Evolutionary conservation across 83 land plant genomes (phyloP).

Genomic region (Larix sibirica): DNA sequence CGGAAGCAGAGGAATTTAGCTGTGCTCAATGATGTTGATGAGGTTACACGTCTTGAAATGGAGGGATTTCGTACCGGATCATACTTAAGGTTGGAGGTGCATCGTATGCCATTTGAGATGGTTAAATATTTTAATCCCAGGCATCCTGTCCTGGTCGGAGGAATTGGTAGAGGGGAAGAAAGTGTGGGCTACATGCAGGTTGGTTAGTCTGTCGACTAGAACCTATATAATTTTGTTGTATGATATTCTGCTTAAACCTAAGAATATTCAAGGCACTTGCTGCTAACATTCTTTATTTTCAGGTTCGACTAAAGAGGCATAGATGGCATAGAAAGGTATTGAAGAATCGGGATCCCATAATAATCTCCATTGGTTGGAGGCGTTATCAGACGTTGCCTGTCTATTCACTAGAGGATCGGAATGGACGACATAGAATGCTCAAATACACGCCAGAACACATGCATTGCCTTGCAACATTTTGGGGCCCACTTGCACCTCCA

Average conservation of each 20-base stretch:
- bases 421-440: constrained; percentile 94
- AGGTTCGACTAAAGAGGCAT: constrained; percentile 88
- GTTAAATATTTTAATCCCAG: constrained; percentile 94
- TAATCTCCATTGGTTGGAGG: constrained; percentile 96
- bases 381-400: constrained; percentile 93
- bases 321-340: constrained; percentile 96
- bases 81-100: constrained; percentile 85
- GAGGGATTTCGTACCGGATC: constrained; percentile 91
- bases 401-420: constrained; percentile 87
- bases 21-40: constrained; percentile 91
- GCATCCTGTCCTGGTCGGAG: constrained; percentile 94
- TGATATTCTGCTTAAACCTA: constrained; percentile 7
- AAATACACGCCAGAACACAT: constrained; percentile 99
- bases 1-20: constrained; percentile 82
- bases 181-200: constrained; percentile 99
- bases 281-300: constrained; percentile 14
- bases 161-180: constrained; percentile 86
- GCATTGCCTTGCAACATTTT: constrained; percentile 97
- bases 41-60: constrained; percentile 70
- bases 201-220: neutral
- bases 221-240: neutral
- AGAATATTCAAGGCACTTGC: neutral
- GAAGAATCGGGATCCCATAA: constrained; percentile 94
- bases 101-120: constrained; percentile 94
- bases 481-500: constrained; percentile 97